A percentile compares a stretch with the other conserved stretches of the same genome.
Conservation (phyloP, 768 basidiomycete genomes). For the Asterophora parasitica region DNA sequence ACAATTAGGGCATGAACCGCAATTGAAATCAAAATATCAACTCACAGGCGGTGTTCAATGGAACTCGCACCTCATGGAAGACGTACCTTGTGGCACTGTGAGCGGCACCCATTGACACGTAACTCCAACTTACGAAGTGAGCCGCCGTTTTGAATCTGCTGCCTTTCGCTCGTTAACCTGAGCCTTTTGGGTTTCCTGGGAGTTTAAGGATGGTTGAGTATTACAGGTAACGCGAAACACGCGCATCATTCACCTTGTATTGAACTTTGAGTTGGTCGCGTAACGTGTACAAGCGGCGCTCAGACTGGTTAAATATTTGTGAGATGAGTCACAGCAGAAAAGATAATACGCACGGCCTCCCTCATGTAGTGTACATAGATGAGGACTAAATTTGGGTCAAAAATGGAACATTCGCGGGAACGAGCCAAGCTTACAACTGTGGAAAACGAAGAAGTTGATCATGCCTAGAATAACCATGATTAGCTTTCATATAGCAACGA, state of each 20-base stretch:
- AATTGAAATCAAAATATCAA: conserved; percentile 3
- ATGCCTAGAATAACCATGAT: conserved; percentile 35
- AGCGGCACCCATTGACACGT: not conserved
- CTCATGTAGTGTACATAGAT: conserved; percentile 71
- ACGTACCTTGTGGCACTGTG: conserved; percentile 46
- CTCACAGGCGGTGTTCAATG: conserved; percentile 70
- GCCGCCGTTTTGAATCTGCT: conserved; percentile 76
- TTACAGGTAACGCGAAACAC: not conserved
- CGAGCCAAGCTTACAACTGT: conserved; percentile 41
- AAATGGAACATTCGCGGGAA: not conserved
- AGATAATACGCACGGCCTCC: conserved; percentile 43
- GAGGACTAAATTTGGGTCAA: conserved; percentile 41
- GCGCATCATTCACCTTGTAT: conserved; percentile 37
- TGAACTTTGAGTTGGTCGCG: conserved; percentile 75
- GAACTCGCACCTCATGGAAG: conserved; percentile 82
- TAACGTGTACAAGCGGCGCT: conserved; percentile 62
- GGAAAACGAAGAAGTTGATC: conserved; percentile 74
- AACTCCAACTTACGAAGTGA: conserved; percentile 75
- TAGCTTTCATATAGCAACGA: not conserved
- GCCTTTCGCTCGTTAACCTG: conserved; percentile 72
- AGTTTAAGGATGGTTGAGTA: conserved; percentile 32
- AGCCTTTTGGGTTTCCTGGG: conserved; percentile 61
- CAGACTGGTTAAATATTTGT: conserved; percentile 43
- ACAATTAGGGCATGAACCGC: not conserved
- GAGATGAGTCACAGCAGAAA: conserved; percentile 2